Percentiles rank a stretch among this genome's conserved stretches.
These are phyloP conservation scores for Pilasporangium apinafurcum DNA, from an alignment of 352 stramenopile genomes.

Conservation along the genomic window DNA sequence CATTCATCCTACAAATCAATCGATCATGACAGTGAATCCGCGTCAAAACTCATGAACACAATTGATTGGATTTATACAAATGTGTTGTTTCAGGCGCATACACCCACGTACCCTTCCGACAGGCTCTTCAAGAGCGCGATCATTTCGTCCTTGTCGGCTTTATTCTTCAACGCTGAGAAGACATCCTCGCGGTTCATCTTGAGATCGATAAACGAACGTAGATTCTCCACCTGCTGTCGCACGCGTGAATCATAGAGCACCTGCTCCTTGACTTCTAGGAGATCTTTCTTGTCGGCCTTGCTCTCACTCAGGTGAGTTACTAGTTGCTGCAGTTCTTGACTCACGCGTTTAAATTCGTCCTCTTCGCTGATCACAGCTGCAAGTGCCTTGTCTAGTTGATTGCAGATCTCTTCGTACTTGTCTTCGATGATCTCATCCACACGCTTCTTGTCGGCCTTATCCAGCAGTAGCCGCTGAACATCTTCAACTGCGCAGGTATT, in stretches of 20 bases:
- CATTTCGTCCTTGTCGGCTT: constrained; percentile 86
- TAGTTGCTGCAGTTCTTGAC: constrained; percentile 75
- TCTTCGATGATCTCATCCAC: constrained; percentile 87
- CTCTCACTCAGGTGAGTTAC: constrained; percentile 74
- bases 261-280: constrained; percentile 84
- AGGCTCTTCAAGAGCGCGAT: constrained; percentile 65
- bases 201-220: constrained; percentile 82
- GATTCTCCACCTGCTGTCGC: constrained; percentile 79
- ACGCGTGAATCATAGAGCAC: constrained; percentile 84
- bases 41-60: too few species aligned
- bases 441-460: constrained; percentile 75
- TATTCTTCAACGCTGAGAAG: constrained; percentile 76
- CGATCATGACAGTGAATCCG: not conserved
- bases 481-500: constrained; percentile 83
- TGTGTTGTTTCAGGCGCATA: not conserved
- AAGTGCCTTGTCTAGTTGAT: constrained; percentile 86
- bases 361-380: constrained; percentile 82
- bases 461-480: constrained; percentile 66
- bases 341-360: constrained; percentile 84
- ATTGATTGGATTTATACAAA: not conserved
- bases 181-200: constrained; percentile 88
- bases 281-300: constrained; percentile 80
- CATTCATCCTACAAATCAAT: constrained; percentile 48
- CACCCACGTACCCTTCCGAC: constrained; percentile 35
- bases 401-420: constrained; percentile 91